Base-by-base conservation (phyloP, 2,329 filamentous ascomycete genomes). In the Penicillium thymicola region DNA sequence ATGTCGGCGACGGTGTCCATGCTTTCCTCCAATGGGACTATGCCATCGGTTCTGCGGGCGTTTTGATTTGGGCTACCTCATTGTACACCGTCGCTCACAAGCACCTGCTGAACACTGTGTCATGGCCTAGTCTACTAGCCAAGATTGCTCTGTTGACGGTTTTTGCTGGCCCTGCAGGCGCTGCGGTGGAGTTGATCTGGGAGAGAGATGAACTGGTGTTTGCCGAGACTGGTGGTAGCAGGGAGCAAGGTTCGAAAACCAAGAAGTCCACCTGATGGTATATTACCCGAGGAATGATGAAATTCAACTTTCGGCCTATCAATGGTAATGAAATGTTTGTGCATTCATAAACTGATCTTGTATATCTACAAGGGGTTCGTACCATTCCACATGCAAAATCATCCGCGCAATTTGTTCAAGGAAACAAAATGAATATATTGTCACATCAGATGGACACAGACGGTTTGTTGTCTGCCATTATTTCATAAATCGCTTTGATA, bases 1-100 rank as follows among this genome's bases (percentile, higher is more conserved):
- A 63, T 7, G 51, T 80, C 13, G 71, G 73, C 13, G 69, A 75
- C 21, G 77, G 80, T 0, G 72, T 76, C 10, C 73, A 78, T 37
- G 70, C 69, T 38, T 79, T 82, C 58, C 60, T 83, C 30, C 75
- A 79, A 36, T 82, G 79, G 75, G 80, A 83, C 61, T 68, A 80
- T 11, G 64, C 78, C 43, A 71, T 78, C 32, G 78, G 77, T 1
- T 74, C 75, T 0, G 55, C 64, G 0, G 74, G 76, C 1, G 66
- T 79, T 21, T 50, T 81, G 21, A 34, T 80, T 5, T 83, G 81
- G 81, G 74, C 76, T 4, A 50, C 76, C 4, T 67, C 70, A 3
- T 52, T 81, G 18, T 73, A 74, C 48, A 63, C 55, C 0, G 59
- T 64, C 37, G 69, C 70, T 6, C 69, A 72, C 47, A 60, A 59